These are phyloP conservation scores for Pseudoscleropodium purum DNA, from an alignment of 225 moss, liverwort and hornwort species.

Conservation along the genomic window DNA sequence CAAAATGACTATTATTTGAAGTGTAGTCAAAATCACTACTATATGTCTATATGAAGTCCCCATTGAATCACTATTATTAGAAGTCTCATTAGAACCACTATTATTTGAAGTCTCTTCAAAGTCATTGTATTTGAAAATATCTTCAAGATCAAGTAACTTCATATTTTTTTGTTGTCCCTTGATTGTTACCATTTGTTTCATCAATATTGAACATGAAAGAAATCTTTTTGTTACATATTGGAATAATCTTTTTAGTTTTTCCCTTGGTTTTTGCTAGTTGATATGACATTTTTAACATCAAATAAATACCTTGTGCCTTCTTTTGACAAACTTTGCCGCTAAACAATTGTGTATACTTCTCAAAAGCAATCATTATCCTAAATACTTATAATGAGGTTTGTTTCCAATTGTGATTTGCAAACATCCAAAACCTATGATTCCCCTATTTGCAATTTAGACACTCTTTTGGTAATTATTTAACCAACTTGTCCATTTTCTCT, in stretches of 20 bases:
- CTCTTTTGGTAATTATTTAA: neutral
- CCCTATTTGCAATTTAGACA: neutral
- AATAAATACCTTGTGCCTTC: neutral
- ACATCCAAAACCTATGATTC: neutral
- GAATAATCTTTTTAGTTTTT: neutral
- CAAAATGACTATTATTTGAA: no score
- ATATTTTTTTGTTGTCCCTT: no score
- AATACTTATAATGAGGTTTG: neutral
- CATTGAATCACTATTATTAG: no score
- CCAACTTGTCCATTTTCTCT: no score
- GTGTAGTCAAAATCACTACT: neutral
- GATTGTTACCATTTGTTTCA: neutral
- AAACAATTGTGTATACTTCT: neutral
- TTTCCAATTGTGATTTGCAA: neutral
- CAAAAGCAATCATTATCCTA: neutral
- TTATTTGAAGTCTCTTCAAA: neutral
- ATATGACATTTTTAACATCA: neutral
- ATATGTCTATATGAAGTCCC: no score
- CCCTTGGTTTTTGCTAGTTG: neutral
- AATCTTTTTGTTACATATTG: neutral
- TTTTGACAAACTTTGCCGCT: neutral
- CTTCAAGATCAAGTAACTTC: neutral
- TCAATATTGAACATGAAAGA: neutral
- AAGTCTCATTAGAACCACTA: no score
- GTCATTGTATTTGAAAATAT: no score